Base-by-base conservation (phyloP, 2,329 filamentous ascomycete genomes). In the Hypoxylon sp. region DNA sequence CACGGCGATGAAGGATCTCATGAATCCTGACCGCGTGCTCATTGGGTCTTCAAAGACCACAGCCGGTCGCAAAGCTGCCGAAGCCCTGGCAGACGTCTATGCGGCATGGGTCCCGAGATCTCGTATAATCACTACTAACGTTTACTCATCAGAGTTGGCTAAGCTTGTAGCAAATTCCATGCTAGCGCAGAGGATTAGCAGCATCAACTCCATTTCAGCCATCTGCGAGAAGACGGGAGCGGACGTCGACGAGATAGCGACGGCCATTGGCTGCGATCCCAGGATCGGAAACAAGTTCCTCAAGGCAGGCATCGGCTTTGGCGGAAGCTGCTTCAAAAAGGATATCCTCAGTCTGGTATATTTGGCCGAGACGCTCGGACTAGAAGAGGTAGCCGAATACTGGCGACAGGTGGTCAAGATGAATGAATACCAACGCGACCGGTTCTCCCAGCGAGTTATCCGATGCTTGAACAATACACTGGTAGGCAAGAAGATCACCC, bases 121-220 rank as follows among this genome's bases (percentile, higher is more conserved):
- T 13, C 81, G 81, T 53, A 90, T 93, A 65, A 73, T 91, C 43
- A 86, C 82, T 17, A 87, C 87, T 63, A 89, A 91, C 61, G 76
- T 87, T 0, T 91, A 85, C 82, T 91, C 88, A 0, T 90, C 88
- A 0, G 89, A 93, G 71, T 78, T 93, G 15, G 79, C 88, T 45
- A 93, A 93, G 73, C 79, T 93, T 0, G 88, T 87, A 0, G 87
- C 89, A 49, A 93, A 93, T 69, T 87, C 88, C 2, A 85, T 93
- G 80, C 78, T 93, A 6, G 89, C 89, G 1, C 89, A 93, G 72
- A 81, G 89, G 40, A 89, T 93, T 64, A 88, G 84, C 66, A 90
- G 85, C 70, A 90, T 93, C 73, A 93, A 92, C 71, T 86, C 87
- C 8, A 81, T 93, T 51, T 88, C 86, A n/a, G 87, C 88, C 3